phyloP scores from a whole-genome alignment of 371 early-diverging fungal species.

The Phascolomyces articulosus region DNA sequence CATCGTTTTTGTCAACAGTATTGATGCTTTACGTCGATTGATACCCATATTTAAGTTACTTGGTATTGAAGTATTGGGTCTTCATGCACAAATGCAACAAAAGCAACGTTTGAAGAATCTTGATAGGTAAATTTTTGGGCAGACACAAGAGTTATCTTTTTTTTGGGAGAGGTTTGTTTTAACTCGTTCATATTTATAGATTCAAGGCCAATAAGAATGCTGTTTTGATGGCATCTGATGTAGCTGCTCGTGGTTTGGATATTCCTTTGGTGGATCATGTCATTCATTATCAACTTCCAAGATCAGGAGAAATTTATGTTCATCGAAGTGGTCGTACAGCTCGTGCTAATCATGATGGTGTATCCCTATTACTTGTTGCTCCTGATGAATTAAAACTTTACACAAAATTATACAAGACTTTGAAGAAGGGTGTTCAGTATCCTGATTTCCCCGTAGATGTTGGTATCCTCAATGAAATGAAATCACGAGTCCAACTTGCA shows the following conservation, averaged over 20 bases:
- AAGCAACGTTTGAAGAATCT: constrained; percentile 91
- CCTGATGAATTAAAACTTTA: constrained; percentile 86
- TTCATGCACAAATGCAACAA: constrained; percentile 97
- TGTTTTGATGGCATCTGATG: constrained; percentile 88
- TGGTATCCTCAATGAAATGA: constrained; percentile 63
- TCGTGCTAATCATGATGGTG: constrained; percentile 82
- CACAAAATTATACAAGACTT: constrained; percentile 73
- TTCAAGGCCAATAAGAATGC: constrained; percentile 75
- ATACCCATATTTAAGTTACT: constrained; percentile 81
- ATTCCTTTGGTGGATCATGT: constrained; percentile 84
- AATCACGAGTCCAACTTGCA: constrained; percentile 76
- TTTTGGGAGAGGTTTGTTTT: no score
- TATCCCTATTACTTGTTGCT: constrained; percentile 77
- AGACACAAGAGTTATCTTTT: no score
- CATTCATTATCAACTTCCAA: constrained; percentile 89
- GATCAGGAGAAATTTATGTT: constrained; percentile 83
- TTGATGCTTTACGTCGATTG: constrained; percentile 88
- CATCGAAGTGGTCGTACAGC: constrained; percentile 93
- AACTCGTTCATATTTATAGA: constrained; percentile 13
- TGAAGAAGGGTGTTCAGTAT: constrained; percentile 70
- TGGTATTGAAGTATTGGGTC: constrained; percentile 65
- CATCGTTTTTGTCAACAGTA: constrained; percentile 93
- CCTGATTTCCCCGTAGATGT: constrained; percentile 75
- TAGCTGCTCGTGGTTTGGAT: constrained; percentile 92
- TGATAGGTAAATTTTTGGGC: constrained; percentile 58